Evolutionary conservation across 2,329 filamentous ascomycete genomes (phyloP).

Genomic region (Fusarium staphyleae): DNA sequence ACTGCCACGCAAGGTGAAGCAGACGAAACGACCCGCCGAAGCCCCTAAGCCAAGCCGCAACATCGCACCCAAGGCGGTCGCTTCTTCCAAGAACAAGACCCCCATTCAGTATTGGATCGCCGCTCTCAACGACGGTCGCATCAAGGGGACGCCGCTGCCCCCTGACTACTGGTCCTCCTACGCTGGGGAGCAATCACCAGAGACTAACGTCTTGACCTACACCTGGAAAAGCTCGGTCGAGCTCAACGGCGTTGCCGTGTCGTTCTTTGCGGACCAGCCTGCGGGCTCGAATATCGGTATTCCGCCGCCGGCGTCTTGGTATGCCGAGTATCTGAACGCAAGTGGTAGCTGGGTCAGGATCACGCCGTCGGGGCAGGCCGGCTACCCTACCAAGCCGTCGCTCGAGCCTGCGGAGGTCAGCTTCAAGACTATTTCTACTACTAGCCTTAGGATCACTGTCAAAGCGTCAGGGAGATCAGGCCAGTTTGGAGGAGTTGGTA

Average conservation of each 20-base stretch:
- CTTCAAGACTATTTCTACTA: slow-evolving; percentile 32
- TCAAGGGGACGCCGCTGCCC: slow-evolving; percentile 44
- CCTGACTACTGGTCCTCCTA: slow-evolving; percentile 50
- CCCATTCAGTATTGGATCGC: slow-evolving; percentile 50
- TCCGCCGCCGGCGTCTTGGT: slow-evolving; percentile 42
- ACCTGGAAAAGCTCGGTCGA: slow-evolving; percentile 42
- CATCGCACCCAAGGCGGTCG: slow-evolving; percentile 42
- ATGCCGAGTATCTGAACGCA: slow-evolving; percentile 36
- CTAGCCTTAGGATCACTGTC: slow-evolving; percentile 4
- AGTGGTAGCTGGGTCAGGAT: slow-evolving; percentile 30
- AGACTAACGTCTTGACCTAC: slow-evolving; percentile 42
- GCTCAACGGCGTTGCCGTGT: slow-evolving; percentile 42
- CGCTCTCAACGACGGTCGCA: slow-evolving; percentile 44
- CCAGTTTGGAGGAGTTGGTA: slow-evolving; percentile 13
- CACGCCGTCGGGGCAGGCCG: neutral
- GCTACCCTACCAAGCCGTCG: slow-evolving; percentile 1
- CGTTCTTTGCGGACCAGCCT: slow-evolving; percentile 44
- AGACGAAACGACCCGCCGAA: slow-evolving; percentile 39
- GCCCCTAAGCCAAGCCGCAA: slow-evolving; percentile 43
- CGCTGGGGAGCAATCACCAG: slow-evolving; percentile 42
- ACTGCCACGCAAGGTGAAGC: slow-evolving; percentile 41
- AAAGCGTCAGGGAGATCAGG: slow-evolving; percentile 7
- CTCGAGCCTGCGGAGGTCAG: slow-evolving; percentile 1
- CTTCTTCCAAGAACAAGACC: slow-evolving; percentile 37
- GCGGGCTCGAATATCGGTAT: slow-evolving; percentile 43